Conservation (phyloP, 345 rosid genomes). For the Psidium guajava region DNA sequence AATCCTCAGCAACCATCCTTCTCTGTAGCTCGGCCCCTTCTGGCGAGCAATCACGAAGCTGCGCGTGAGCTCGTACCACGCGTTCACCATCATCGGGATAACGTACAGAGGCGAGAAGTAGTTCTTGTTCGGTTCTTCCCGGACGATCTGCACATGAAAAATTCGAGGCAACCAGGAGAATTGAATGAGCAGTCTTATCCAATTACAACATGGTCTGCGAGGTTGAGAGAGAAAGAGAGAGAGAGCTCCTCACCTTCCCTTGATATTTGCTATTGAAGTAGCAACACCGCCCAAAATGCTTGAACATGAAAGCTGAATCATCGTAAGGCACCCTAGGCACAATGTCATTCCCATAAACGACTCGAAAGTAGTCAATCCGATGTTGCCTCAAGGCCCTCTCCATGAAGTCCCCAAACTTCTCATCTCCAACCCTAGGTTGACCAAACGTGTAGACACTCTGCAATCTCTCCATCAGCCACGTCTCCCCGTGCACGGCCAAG, state of each 20-base stretch:
- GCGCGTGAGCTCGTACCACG: conserved; percentile 49
- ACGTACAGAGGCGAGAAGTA: conserved; percentile 34
- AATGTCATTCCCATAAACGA: conserved; percentile 48
- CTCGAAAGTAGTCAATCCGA: conserved; percentile 34
- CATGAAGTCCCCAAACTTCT: conserved; percentile 34
- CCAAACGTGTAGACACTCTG: conserved; percentile 64
- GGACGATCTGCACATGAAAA: conserved; percentile 13
- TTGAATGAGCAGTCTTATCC: not conserved
- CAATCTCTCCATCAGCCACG: conserved; percentile 23
- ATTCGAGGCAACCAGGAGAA: not conserved
- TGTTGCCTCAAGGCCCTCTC: conserved; percentile 13
- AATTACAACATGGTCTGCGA: not conserved
- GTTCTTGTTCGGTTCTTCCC: conserved; percentile 64
- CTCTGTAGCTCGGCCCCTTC: not conserved
- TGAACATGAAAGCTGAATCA: conserved; percentile 28
- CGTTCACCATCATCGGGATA: conserved; percentile 32
- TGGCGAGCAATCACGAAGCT: conserved; percentile 11
- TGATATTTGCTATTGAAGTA: conserved; percentile 25
- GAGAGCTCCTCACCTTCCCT: not conserved
- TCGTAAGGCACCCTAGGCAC: conserved; percentile 51
- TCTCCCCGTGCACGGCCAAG: conserved; percentile 38
- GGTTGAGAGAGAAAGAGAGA: not conserved
- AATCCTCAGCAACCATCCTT: not conserved
- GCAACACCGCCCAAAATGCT: conserved; percentile 57
- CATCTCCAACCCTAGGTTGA: conserved; percentile 68